Evolutionary conservation across 169 alveolate genomes (phyloP), one percentile per base, ranked within the genome.

Genomic region (Plasmodium gonderi): DNA sequence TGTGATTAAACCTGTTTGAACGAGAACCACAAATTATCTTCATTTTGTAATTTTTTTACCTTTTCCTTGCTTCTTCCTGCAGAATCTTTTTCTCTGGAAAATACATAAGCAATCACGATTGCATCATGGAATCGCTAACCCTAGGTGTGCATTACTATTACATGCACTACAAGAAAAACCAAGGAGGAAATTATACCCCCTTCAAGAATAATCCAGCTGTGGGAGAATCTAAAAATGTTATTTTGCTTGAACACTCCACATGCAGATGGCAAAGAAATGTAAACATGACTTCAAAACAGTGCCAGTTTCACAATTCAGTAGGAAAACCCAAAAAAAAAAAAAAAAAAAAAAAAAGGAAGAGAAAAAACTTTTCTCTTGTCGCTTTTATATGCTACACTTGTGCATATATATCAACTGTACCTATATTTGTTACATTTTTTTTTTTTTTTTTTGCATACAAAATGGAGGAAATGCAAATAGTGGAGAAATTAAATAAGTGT

Each of bases 71-170:
- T 42, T 54, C 78, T 29, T 65, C 65, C 14, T 44, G 31, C 47
- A 95, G 97, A 54, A 92, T 98, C 12, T 97, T 96, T 47, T 98
- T 96, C 91, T 96, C 97, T 14, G 99, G 99, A 0, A 97, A 97
- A 79, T 98, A 96, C 93, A 91, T 97, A n/a, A 93, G 96, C 83
- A 96, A 96, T 26, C 93, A 97, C 81, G 97, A 94, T 14, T 90
- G 92, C 45, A 97, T 97, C 26, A 96, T 97, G 97, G 97, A 96
- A 23, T 91, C 97, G n/a, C 93, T 98, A 11, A 82, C 97, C 69
- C 85, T 92, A 38, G 97, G 97, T 14, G 95, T 97, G 44, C 94
- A 94, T 40, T 85, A 85, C 77, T 31, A 82, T 29, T 69, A 42
- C 26, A 65, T 23, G 85, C 85, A 94, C 51, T 75, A 23, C 94